A percentile compares a stretch with the other conserved stretches of the same genome.
Evolutionary conservation across 768 basidiomycete genomes (phyloP).

Genomic region (Floccularia luteovirens): DNA sequence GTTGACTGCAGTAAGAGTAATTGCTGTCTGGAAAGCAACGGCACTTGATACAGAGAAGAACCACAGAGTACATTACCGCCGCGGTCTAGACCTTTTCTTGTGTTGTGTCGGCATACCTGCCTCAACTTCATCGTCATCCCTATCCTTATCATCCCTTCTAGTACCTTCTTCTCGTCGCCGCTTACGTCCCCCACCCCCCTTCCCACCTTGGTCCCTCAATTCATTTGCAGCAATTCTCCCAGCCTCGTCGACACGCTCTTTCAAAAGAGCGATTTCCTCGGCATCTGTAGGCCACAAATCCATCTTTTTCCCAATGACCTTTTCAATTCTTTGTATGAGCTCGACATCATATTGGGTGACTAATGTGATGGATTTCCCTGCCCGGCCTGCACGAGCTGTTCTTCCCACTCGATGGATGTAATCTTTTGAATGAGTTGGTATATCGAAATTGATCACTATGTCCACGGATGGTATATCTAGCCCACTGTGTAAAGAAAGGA

Average conservation of each 20-base stretch:
- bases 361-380: constrained; percentile 95
- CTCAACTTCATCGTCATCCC: constrained; percentile 90
- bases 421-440: constrained; percentile 97
- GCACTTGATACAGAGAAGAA: too few species aligned
- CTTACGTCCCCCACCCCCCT: constrained; percentile 37
- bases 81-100: constrained; percentile 44
- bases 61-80: too few species aligned
- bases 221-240: constrained; percentile 65
- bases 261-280: constrained; percentile 81
- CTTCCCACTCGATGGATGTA: constrained; percentile 98
- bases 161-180: constrained; percentile 37
- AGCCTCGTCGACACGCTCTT: constrained; percentile 88
- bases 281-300: constrained; percentile 80
- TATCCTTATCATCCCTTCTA: constrained; percentile 69
- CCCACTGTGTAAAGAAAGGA: constrained; percentile 42
- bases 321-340: constrained; percentile 89
- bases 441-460: constrained; percentile 95
- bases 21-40: too few species aligned
- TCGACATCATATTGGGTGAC: constrained; percentile 99
- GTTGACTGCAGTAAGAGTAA: too few species aligned
- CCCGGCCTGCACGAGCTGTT: constrained; percentile 95
- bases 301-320: constrained; percentile 89
- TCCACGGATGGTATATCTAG: constrained; percentile 96
- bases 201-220: constrained; percentile 64
- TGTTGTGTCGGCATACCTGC: constrained; percentile 71